These are phyloP conservation scores for Suhomyces bolitotheri DNA, from an alignment of 1,139 yeast genomes.

Conservation along the genomic window DNA sequence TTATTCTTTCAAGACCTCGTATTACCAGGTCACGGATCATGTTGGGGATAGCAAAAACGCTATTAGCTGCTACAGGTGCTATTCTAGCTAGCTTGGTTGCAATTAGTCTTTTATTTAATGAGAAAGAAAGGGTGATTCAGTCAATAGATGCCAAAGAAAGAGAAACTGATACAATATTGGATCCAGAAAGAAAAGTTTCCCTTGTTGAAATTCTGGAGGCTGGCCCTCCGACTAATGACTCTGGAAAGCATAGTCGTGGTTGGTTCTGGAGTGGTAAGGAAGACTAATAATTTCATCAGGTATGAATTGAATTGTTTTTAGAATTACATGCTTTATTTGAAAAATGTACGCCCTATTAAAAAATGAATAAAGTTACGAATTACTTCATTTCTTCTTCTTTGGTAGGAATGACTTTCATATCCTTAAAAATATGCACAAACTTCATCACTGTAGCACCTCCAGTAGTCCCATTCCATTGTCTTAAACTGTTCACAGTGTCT, in stretches of 20 bases:
- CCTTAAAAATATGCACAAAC: constrained; percentile 37
- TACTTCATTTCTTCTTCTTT: constrained; percentile 28
- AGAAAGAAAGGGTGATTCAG: no score
- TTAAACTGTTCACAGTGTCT: constrained; percentile 57
- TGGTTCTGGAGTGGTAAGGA: no score
- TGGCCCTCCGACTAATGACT: no score
- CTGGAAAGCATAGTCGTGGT: no score
- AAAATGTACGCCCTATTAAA: no score
- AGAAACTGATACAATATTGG: neutral
- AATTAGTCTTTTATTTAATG: constrained; percentile 24
- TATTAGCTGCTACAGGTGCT: constrained; percentile 38
- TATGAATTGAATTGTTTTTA: no score
- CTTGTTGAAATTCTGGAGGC: no score
- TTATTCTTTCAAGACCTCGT: constrained; percentile 35
- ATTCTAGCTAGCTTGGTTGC: constrained; percentile 33
- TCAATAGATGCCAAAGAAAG: no score
- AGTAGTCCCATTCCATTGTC: constrained; percentile 77
- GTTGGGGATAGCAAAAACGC: constrained; percentile 23
- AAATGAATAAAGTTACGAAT: no score
- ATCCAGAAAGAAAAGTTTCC: no score
- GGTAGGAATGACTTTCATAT: constrained; percentile 30
- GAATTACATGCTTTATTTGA: no score
- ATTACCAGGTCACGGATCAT: constrained; percentile 12
- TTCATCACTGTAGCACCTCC: constrained; percentile 76
- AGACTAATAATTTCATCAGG: no score